Base-by-base conservation (phyloP, 192 early-diverging fungal genomes). In the Nowakowskiella sp. region DNA sequence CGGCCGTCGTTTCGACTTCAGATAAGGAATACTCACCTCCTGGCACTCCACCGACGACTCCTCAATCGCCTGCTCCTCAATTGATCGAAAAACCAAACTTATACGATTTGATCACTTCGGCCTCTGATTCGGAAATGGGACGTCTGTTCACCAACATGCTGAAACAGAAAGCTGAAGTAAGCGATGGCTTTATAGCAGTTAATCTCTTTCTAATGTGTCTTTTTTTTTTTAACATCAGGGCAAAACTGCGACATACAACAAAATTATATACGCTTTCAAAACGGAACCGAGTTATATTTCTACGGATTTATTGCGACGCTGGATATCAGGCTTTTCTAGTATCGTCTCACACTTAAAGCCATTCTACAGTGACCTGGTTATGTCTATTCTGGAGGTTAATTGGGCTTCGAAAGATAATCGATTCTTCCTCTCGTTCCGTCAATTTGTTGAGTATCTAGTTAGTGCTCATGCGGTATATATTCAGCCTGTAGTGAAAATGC, bases 381-480 rank as follows among this genome's bases (percentile, higher is more conserved):
- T 78, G 8, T 74, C 83, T 44, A 67, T 84, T 28, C 51, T 89
- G 3, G 49, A 58, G 25, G 36, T 87, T 13, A 67, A 85, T 47
- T 86, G 87, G 83, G 55, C 63, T 21, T 52, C 54, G 8, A 65
- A 71, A 25, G 67, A 72, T 8, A 66, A 72, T 21, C 49, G 55
- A 6, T 74, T 85, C 53, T 72, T 85, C 2, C 58, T 67, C 22
- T 53, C 65, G n/a, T 89, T 78, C 50, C 59, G 72, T 19, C 68
- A 69, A 4, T 77, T 87, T 29, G 34, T 90, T 33, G 79, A 84
- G 25, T 85, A 86, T 47, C 65, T 89, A 24, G 87, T 88, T 1
- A 83, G 81, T 10, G 87, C 84, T 1, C 86, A 90, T 54, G 73
- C 85, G 0, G 70, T 72, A 29, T 82, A 83, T 57, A 76, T 79